Evolutionary conservation across 2,329 filamentous ascomycete species (phyloP), one percentile per base, ranked within the genome.

Genomic region (Aspergillus quadricinctus): DNA sequence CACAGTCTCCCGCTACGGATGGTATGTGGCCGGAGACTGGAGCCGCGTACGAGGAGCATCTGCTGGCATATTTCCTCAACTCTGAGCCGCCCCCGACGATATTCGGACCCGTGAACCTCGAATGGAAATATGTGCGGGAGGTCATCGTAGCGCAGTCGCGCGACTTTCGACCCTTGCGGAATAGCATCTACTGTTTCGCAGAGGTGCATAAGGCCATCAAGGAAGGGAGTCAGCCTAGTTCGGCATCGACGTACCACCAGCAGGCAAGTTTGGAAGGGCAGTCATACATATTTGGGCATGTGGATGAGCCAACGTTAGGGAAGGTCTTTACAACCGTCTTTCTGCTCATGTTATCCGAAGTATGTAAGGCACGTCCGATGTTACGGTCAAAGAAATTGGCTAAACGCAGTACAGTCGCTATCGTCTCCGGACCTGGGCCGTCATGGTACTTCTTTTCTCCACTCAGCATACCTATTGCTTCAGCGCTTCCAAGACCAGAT

Each of bases 341-440:
- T 41, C 61, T 73, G 35, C 61, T 73, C 21, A 73, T 73, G 69
- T 45, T 73, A 52, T 66, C 70, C n/a, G 70, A 73, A 65, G 70
- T 72, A 60, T 35, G 62, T 57, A 52, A 7, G 31, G 17, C n/a
- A 8, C 21, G 21, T 28, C 37, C 8, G 8, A 48, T 46, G 25
- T 14, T 29, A 19, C 41, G 19, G 28, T 48, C 10, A 45, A 19
- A 21, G 41, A 48, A 3, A 4, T 45, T 49, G 28, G 55, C 40
- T 54, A 41, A 52, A 29, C 6, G 14, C 56, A 10, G 25, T 48
- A 23, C 28, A 72, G 70, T 54, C 69, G 23, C 58, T 70, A n/a
- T 68, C 69, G 9, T 61, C 62, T 2, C 62, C 63, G 8, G 67
- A 71, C 10, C 52, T 67, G 48, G 66, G 65, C 50, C 61, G 61